Base-by-base conservation (phyloP, 2,329 filamentous ascomycete species). In the Aureobasidium sp. region DNA sequence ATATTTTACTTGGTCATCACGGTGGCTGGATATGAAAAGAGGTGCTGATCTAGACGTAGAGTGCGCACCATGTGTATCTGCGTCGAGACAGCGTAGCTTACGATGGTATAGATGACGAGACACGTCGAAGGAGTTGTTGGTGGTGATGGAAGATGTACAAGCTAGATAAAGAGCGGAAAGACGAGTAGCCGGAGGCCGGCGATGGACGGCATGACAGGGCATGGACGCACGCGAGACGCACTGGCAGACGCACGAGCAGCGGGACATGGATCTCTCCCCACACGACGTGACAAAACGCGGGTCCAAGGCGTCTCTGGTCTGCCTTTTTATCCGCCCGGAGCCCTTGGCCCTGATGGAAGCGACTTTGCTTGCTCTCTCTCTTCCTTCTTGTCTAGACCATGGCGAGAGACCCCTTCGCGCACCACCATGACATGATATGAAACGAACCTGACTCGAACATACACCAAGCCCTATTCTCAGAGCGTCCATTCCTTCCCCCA, bases 1-100 rank as follows among this genome's bases (percentile, higher is more conserved):
- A 64, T 65, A 53, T 61, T 65, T 37, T 29, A 22, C 36, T 62
- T 58, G 34, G 55, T 65, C 64, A 65, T 65, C 64, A 61, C 45
- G 11, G 36, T 52, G 31, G 51, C 41, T 36, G 29, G 17, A n/a
- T 20, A 5, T 20, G 47, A 29, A 29, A 14, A 17, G 20, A 29
- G n/a, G 49, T 29, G 56, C 7, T 14, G 15, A n/a, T 25, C 31
- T 34, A 9, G 31, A n/a, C 1, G 17, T 2, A 14, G 14, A n/a
- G 17, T 31, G 34, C 36, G 14, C 41, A 61, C 57, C 36, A 12
- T 20, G 17, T 22, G 15, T 5, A 14, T 25, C 11, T 6, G 7
- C 1, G 34, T 37, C 49, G 27, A 52, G 20, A 25, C 20, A n/a
- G 49, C 22, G 6, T 36, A 14, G n/a, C n/a, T 22, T 9, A 7